Evolutionary conservation across 176 grass and related monocot genomes (phyloP), one percentile per base, ranked within the genome.

Genomic region (Aegilops sharonensis): DNA sequence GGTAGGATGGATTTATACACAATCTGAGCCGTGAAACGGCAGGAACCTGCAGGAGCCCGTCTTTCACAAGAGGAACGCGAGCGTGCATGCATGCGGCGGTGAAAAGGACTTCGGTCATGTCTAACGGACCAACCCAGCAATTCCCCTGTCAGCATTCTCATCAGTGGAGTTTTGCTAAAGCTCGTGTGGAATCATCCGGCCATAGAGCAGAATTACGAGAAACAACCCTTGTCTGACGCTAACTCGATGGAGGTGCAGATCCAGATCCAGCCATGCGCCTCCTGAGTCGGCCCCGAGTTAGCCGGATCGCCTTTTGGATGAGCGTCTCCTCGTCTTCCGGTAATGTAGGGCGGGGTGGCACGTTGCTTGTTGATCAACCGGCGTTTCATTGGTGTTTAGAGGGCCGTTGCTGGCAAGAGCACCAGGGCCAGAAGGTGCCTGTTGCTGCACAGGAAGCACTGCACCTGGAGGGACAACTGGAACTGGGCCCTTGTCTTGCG

Each of bases 231-330:
- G 18, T 68, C 7, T 4, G 34, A 4, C 34, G 34, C 34, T 35
- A 35, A 35, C 34, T 35, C 34, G 34, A 35, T 35, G 34, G 34
- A 35, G 34, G 34, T 35, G 34, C 34, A 35, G 34, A 35, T 35
- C 56, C 59, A 2, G 80, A 56, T 67, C 90, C 83, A 29, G 62
- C 84, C 42, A 85, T 10, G 52, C 91, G 91, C 75, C 89, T 89
- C 86, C 91, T 91, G 39, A 91, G 82, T 30, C 89, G 83, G 32
- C 56, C 70, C 1, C 82, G 79, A 0, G 89, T 91, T 61, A 77
- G 24, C 77, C 81, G 89, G 32, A 91, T 91, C 3, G 81, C 87
- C 79, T 91, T 88, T 72, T 87, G 84, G 11, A 95, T 89, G 31
- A 86, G 73, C 2, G 75, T 81, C 64, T 85, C 86, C 69, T 90